These are phyloP conservation scores for Ophiobolus disseminans DNA, from an alignment of 2,329 filamentous ascomycete species.

Conservation along the genomic window DNA sequence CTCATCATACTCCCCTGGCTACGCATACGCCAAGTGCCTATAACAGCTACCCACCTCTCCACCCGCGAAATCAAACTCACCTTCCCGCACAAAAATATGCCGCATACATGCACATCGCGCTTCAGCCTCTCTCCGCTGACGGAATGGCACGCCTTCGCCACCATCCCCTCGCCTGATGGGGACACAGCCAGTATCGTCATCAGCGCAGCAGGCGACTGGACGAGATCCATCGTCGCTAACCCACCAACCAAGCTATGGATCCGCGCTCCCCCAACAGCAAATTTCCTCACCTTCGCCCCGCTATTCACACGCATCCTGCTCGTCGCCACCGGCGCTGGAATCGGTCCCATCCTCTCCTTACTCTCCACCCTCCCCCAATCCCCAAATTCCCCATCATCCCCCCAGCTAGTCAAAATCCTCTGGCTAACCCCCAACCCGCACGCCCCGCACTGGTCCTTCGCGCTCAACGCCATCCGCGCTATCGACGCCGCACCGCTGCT, in stretches of 20 bases:
- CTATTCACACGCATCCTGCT: slow-evolving; percentile 29
- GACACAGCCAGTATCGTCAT: slow-evolving; percentile 32
- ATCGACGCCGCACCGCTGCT: slow-evolving; percentile 21
- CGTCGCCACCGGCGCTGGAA: slow-evolving; percentile 32
- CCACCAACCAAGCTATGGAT: slow-evolving; percentile 25
- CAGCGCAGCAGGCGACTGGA: slow-evolving; percentile 48
- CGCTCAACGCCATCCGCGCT: slow-evolving; percentile 11
- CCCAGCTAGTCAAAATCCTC: slow-evolving; percentile 14
- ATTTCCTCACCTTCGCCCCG: slow-evolving; percentile 27
- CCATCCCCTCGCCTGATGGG: slow-evolving; percentile 29
- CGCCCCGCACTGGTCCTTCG: slow-evolving; percentile 23
- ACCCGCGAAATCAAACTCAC: slow-evolving; percentile 74
- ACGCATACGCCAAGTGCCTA: slow-evolving; percentile 70
- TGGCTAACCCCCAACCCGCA: slow-evolving; percentile 24
- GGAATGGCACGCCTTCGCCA: slow-evolving; percentile 51
- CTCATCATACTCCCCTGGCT: slow-evolving; percentile 77
- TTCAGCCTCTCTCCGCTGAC: slow-evolving; percentile 26
- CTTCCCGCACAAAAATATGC: slow-evolving; percentile 34
- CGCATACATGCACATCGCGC: slow-evolving; percentile 30
- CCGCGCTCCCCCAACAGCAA: slow-evolving; percentile 21
- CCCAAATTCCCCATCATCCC: slow-evolving; percentile 15
- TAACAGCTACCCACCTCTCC: slow-evolving; percentile 71
- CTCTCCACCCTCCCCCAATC: slow-evolving; percentile 15
- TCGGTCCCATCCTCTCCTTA: slow-evolving; percentile 29
- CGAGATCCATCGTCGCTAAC: slow-evolving; percentile 15